Evolutionary conservation across 768 basidiomycete species (phyloP), one percentile per base, ranked within the genome.

Genomic region (Pluteus cervinus): DNA sequence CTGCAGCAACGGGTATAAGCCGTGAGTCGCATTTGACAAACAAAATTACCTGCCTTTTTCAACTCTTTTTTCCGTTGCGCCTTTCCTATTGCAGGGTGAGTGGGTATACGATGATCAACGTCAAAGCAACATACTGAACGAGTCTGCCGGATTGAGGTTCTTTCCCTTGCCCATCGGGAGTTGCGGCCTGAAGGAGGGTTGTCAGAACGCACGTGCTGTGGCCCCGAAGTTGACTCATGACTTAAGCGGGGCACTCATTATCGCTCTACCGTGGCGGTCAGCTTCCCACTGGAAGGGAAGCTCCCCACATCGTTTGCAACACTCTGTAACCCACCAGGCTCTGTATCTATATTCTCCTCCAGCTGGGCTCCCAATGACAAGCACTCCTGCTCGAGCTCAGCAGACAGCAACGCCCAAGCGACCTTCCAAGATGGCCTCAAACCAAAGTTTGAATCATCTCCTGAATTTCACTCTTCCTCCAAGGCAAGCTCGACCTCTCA

Each of bases 391-490:
- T 28, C 38, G 56, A 37, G 43, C 59, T 36, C 59, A 57, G 41
- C 50, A 64, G 35, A 48, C 35, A 4, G 10, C 61, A 29, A 69
- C 66, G 37, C 64, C 74, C 44, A 79, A 79, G 60, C 79, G 80
- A 53, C 56, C 71, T 29, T 56, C 70, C 46, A 86, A 87, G 76
- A 82, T 79, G 75, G 68, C 76, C 26, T 68, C 79, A 16, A 66
- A 68, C 45, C 79, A 83, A 62, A 68, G 74, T 47, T 45, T 84
- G 52, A 86, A 88, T 55, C 83, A 94, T 66, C 81, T 96, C 36
- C 84, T 97, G 55, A 94, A 90, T 58, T 98, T 98, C 63, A 81
- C 85, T 4, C 69, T 97, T 18, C 93, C 94, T 48, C 91, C 92
- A 12, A 72, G 93, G 55, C 83, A 89, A 59, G 60, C 71, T 29